Base-by-base conservation (phyloP, 2,329 filamentous ascomycete genomes). In the Fusarium setosum region DNA sequence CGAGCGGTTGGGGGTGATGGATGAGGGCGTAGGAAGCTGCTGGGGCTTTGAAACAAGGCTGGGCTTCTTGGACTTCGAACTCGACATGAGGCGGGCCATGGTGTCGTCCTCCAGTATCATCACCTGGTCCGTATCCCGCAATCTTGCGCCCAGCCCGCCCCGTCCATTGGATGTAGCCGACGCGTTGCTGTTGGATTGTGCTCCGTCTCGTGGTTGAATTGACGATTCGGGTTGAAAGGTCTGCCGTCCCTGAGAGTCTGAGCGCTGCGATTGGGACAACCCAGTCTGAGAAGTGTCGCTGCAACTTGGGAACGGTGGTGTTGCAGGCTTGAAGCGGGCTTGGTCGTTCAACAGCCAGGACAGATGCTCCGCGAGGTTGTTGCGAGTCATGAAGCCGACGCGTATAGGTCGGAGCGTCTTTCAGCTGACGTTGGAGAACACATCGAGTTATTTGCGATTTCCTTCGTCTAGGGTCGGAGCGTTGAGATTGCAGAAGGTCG, bases 371-470 rank as follows among this genome's bases (percentile, higher is more conserved):
- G 77, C 75, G 61, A 88, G 81, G 73, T 88, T 88, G 78, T 88
- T 87, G 74, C 83, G 84, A 80, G 86, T 88, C 86, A 88, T 88
- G 80, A 83, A 84, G 80, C 73, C 81, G 76, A 76, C 70, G 61
- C 53, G 34, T 32, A 50, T 51, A 44, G 66, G 59, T 65, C 70
- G 67, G 64, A 65, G 59, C 50, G 59, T 67, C 44, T 61, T 60
- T 70, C 61, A 66, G 58, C 49, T 65, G 26, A 55, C 61, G 58
- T 61, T 60, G 31, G 41, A 41, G 55, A 54, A 62, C 68, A 71
- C 73, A 75, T 75, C 58, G 65, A 67, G 56, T 55, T 58, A 13
- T 51, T 61, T 26, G 29, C 54, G 10, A 34, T 20, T 56, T 56
- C 12, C 24, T 64, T 58, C 48, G 41, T 61, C 38, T 56, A 38